Conservation (phyloP, 805 yeast species). For the Zygosaccharomyces rouxii region DNA sequence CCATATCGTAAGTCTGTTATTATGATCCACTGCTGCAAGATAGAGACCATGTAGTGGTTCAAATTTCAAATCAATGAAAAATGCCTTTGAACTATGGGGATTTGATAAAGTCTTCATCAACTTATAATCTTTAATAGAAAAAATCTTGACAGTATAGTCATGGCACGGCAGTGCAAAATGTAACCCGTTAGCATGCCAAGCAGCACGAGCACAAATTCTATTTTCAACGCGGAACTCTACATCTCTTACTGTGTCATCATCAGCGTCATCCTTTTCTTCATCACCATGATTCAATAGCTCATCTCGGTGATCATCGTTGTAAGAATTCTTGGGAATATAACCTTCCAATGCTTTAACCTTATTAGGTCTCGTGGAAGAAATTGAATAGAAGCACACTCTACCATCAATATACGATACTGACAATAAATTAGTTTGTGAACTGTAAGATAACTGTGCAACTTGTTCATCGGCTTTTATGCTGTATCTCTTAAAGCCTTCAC, state of each 20-base stretch:
- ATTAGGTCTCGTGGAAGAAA: constrained; percentile 51
- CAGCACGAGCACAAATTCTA: constrained; percentile 48
- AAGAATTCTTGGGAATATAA: constrained; percentile 35
- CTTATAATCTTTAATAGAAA: constrained; percentile 29
- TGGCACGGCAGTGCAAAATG: constrained; percentile 63
- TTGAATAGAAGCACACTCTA: constrained; percentile 47
- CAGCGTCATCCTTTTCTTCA: constrained; percentile 35
- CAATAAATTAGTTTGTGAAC: constrained; percentile 50
- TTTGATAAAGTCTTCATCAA: constrained; percentile 22
- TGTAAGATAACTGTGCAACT: constrained; percentile 52
- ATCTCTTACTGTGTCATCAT: constrained; percentile 34
- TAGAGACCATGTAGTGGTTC: constrained; percentile 54
- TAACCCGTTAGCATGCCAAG: constrained; percentile 71
- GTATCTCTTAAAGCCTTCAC: constrained; percentile 26
- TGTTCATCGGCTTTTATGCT: constrained; percentile 48
- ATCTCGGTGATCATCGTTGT: constrained; percentile 30
- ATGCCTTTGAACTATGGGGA: constrained; percentile 14
- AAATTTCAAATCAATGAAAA: constrained; percentile 50
- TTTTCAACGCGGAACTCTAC: constrained; percentile 36
- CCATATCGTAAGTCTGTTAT: constrained; percentile 53
- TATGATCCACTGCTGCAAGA: constrained; percentile 56
- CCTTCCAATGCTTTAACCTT: constrained; percentile 43
- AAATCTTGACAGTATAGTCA: constrained; percentile 44
- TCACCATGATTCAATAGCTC: constrained; percentile 11
- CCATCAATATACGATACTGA: constrained; percentile 61